Conservation (phyloP, 176 grass and related monocot species). For the Oryza meridionalis region DNA sequence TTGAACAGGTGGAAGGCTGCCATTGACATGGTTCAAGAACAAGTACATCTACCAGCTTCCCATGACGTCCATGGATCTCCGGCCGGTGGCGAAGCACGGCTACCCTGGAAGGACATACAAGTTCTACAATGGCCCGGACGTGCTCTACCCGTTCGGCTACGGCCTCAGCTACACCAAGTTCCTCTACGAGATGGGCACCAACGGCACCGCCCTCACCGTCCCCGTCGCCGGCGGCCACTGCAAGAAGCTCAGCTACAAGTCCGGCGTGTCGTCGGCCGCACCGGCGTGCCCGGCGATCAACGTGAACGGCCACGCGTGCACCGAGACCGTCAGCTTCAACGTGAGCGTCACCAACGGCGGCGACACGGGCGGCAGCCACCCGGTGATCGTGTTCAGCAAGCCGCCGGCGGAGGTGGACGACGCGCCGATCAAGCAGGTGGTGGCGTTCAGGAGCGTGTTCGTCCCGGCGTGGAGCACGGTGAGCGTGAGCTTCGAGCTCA, state of each 20-base stretch:
- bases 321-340: constrained; percentile 28
- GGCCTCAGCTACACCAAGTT: constrained; percentile 48
- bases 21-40: constrained; percentile 50
- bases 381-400: constrained; percentile 43
- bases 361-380: constrained; percentile 21
- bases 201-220: constrained; percentile 1
- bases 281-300: constrained; percentile 6
- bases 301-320: constrained; percentile 21
- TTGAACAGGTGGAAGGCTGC: constrained; percentile 41
- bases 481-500: constrained; percentile 35
- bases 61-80: constrained; percentile 52
- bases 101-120: constrained; percentile 55
- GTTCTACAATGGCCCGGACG: constrained; percentile 36
- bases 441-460: constrained; percentile 53
- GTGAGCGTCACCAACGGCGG: constrained; percentile 42
- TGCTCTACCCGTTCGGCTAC: constrained; percentile 46
- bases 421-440: constrained; percentile 52
- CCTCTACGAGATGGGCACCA: constrained; percentile 18
- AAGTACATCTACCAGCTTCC: constrained; percentile 45
- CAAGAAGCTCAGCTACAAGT: constrained; percentile 47
- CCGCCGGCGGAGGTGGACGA: constrained; percentile 42
- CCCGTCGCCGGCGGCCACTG: constrained; percentile 9
- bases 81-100: constrained; percentile 28
- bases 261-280: neutral
- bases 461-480: neutral